Evolutionary conservation across 805 yeast genomes (phyloP), one percentile per base, ranked within the genome.

Genomic region (Nakazawaea pomicola): DNA sequence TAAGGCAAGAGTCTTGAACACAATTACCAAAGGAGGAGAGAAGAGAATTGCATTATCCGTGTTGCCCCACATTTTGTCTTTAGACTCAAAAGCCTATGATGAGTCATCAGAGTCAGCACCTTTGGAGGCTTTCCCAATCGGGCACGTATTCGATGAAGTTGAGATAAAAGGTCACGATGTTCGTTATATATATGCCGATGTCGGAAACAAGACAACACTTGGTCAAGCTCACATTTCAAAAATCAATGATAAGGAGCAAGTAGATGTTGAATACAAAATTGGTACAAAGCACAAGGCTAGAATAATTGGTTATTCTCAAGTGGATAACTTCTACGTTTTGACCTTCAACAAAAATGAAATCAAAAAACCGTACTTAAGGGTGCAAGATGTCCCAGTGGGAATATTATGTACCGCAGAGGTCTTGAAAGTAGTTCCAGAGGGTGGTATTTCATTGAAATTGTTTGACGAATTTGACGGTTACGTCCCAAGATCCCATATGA

Each of bases 201-300:
- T 85, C 29, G 84, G 83, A 18, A 68, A 71, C 19, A 68, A 71
- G 5, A 55, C 67, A 33, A 50, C 65, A 7, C 54, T 67, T 10
- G 98, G 95, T 29, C 86, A 81, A 62, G 85, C 81, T 2, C 96
- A 91, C 55, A 66, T 77, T 36, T 83, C 97, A 1, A 81, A 81
- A 49, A 58, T 84, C 32, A 76, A 80, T 45, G 67, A 69, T 9
- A 68, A 66, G 27, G 62, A 69, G 36, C 58, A 64, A 29, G 49
- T 70, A 20, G 72, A 67, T 27, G 65, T 60, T 58, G 75, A 61
- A 55, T 86, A 72, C 62, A 68, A 68, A 31, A 60, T 70, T 15
- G 95, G 90, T 1, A 70, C 95, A 1, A 65, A 67, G 8, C 91
- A 85, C 56, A 61, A 64, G 35, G 95, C 95, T 4, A 78, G 97